phyloP scores from a whole-genome alignment of 306 rosid genomes.

The Acacia acuminata region DNA sequence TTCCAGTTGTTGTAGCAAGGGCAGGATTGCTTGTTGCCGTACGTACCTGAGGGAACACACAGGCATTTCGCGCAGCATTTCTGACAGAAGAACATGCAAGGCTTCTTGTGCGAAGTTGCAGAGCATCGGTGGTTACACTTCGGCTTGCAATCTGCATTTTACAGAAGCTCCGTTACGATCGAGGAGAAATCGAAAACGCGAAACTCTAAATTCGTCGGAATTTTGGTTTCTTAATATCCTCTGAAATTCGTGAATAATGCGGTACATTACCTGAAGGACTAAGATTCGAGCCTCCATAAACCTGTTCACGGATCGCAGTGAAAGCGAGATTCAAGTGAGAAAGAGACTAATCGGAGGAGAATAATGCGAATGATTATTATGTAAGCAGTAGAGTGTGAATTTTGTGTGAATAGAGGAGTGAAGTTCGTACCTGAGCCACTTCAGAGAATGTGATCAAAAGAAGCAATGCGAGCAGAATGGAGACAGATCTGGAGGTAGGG shows the following conservation, averaged over 20 bases:
- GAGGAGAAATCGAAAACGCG: not conserved
- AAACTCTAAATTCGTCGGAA: not conserved
- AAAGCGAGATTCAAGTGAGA: not conserved
- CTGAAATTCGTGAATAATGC: not conserved
- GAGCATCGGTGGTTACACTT: slow-evolving; percentile 77
- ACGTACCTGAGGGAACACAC: slow-evolving; percentile 84
- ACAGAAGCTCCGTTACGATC: not conserved
- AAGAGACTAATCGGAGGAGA: slow-evolving; percentile 16
- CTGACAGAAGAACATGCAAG: slow-evolving; percentile 91
- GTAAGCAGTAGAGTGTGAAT: not conserved
- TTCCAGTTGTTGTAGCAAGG: slow-evolving; percentile 97
- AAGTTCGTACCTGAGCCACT: slow-evolving; percentile 65
- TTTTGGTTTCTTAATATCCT: not conserved
- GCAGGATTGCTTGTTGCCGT: slow-evolving; percentile 76
- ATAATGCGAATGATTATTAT: not conserved
- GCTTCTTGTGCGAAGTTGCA: slow-evolving; percentile 89
- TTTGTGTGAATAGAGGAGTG: not conserved
- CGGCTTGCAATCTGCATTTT: slow-evolving; percentile 59
- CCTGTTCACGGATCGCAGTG: slow-evolving; percentile 38
- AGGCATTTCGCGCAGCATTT: slow-evolving; percentile 82
- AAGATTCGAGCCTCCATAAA: slow-evolving; percentile 42
- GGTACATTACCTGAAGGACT: slow-evolving; percentile 58
- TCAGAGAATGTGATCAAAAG: slow-evolving; percentile 58
- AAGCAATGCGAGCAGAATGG: slow-evolving; percentile 56
- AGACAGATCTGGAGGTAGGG: slow-evolving; percentile 42